These are phyloP conservation scores for Dentipellis sp. DNA, from an alignment of 768 basidiomycete genomes.

Conservation along the genomic window DNA sequence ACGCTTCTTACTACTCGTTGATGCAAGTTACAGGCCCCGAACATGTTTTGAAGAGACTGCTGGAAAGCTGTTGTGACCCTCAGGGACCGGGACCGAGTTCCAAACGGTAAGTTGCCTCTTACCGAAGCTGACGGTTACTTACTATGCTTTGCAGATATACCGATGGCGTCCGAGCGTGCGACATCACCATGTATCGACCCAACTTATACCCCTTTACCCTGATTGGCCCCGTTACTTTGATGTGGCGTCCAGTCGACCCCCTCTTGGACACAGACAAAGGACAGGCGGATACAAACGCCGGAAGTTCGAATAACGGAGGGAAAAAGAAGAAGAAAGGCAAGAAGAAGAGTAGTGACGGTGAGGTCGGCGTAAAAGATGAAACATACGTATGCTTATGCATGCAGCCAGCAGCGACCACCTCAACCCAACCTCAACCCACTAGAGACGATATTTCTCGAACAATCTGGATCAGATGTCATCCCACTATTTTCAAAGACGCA, in stretches of 20 bases:
- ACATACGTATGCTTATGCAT: neutral
- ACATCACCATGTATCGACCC: constrained; percentile 58
- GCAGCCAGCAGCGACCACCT: neutral
- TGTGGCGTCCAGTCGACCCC: constrained; percentile 51
- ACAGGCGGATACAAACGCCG: constrained; percentile 1
- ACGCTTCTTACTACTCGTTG: constrained; percentile 76
- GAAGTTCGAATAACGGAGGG: neutral
- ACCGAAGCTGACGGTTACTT: neutral
- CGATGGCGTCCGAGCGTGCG: constrained; percentile 54
- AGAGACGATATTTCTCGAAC: constrained; percentile 24
- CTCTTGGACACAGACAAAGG: neutral
- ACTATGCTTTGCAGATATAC: constrained; percentile 37
- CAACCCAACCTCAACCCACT: neutral
- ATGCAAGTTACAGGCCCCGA: constrained; percentile 68
- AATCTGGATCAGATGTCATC: constrained; percentile 78
- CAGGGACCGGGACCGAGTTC: constrained; percentile 53
- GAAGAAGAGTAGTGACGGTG: constrained; percentile 3
- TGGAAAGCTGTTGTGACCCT: constrained; percentile 55
- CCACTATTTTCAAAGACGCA: constrained; percentile 53
- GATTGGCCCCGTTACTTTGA: constrained; percentile 59
- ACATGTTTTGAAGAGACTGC: constrained; percentile 36
- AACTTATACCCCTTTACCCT: constrained; percentile 58
- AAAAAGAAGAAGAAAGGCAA: constrained; percentile 23
- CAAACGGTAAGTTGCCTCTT: constrained; percentile 36
- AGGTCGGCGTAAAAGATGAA: neutral